Conservation (phyloP, 345 rosid genomes). For the Erodium maritimum region DNA sequence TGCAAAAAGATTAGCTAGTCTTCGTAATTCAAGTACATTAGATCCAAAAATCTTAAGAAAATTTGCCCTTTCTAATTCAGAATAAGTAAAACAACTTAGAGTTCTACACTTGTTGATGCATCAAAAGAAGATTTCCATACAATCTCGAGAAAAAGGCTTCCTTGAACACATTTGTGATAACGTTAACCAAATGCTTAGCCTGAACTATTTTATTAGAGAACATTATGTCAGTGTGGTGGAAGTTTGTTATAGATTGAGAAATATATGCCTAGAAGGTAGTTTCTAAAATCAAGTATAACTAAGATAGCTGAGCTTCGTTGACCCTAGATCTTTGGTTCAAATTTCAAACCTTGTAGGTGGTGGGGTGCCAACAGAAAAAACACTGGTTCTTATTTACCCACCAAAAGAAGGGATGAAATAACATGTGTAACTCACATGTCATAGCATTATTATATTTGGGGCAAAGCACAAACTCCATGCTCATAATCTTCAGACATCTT, state of each 20-base stretch:
- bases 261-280: background rate
- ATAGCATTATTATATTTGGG: background rate
- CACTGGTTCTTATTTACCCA: background rate
- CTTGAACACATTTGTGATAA: background rate
- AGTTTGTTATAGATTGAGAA: background rate
- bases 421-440: background rate
- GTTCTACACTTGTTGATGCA: background rate
- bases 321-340: too few species aligned
- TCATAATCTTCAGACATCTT: too few species aligned
- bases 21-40: too few species aligned
- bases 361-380: too few species aligned
- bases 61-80: background rate
- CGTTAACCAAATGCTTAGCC: background rate
- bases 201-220: background rate
- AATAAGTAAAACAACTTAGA: background rate
- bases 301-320: background rate
- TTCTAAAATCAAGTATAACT: background rate
- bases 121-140: background rate
- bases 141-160: background rate
- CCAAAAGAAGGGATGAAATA: background rate
- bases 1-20: background rate
- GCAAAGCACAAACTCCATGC: background rate
- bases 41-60: background rate
- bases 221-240: background rate
- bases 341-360: too few species aligned